A percentile compares a stretch with the other conserved stretches of the same genome.
Evolutionary conservation across 208 protist species (phyloP).

Genomic region (Acanthamoeba healyi): DNA sequence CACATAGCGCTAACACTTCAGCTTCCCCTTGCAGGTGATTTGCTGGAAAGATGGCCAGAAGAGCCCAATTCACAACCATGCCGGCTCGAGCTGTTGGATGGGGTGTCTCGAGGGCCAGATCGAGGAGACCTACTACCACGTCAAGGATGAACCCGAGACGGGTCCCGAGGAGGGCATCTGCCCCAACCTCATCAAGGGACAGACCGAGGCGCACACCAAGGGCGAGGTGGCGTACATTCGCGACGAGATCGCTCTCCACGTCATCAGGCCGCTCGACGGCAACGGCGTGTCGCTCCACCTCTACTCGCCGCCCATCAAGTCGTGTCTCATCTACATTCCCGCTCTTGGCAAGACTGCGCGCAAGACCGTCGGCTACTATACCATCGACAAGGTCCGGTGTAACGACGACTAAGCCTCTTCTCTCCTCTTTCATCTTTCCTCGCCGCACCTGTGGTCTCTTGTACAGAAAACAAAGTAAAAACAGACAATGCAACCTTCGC

Average conservation of each 20-base stretch:
- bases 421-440: not conserved
- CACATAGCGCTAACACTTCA: not conserved
- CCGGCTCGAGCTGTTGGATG: conserved; percentile 57
- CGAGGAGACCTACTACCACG: conserved; percentile 62
- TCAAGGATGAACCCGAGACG: conserved; percentile 28
- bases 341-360: conserved; percentile 10
- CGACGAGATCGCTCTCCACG: conserved; percentile 9
- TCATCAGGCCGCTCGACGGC: not conserved
- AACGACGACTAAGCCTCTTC: not conserved
- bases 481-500: too few species aligned
- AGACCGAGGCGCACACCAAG: conserved; percentile 10
- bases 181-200: conserved; percentile 41
- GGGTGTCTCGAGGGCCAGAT: conserved; percentile 14
- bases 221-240: conserved; percentile 52
- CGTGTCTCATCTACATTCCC: conserved; percentile 18
- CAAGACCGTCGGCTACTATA: conserved; percentile 18
- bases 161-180: conserved; percentile 11
- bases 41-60: conserved; percentile 58
- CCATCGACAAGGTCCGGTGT: conserved; percentile 9
- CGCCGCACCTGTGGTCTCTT: not conserved
- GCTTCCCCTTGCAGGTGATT: not conserved
- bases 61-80: conserved; percentile 57
- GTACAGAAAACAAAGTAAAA: not conserved
- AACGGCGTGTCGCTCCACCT: conserved; percentile 15
- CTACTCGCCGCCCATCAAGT: conserved; percentile 45